Base-by-base conservation (phyloP, 306 rosid species). In the Hylodesmum podocarpum region DNA sequence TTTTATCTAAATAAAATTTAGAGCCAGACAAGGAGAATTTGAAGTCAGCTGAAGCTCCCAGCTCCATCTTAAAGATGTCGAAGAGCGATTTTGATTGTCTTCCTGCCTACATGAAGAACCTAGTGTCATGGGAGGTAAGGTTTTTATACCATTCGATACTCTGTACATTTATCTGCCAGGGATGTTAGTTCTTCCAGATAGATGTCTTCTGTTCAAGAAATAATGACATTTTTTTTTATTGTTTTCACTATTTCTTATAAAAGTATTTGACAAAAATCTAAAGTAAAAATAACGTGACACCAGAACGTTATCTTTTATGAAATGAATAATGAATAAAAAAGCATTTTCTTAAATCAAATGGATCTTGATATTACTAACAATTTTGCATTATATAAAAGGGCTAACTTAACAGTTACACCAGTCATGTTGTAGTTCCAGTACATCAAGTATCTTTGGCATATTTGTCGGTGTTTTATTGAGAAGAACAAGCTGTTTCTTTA, bases 71-170 rank as follows among this genome's bases (percentile, higher is more conserved):
- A 54, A 84, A 80, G 75, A 72, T 92, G 40, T 62, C 72, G 43
- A 77, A 76, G 84, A 89, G 90, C 61, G 93, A 94, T 27, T 92
- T 82, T 70, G 96, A 95, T 78, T 73, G 83, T 69, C 96, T 92
- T 58, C 93, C 98, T 28, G 72, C 89, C 75, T 92, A 89, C 78
- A 84, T 95, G 88, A 95, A 89, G 88, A 83, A 88, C 68, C 86
- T 95, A 69, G 91, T 90, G 33, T 81, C 92, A 58, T 95, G 97
- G 97, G 97, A 95, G 98, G 98, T 90, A 82, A 82, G 83, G 27
- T 66, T 77, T 68, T 53, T 66, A 33, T 78, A 25, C 15, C 12
- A 79, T 64, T 74, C 66, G 16, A n/a, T 29, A 63, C 71, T 24
- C 14, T 78, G 46, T 58, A 44, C 53, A 5, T 16, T 50, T 58